Evolutionary conservation across 2,329 filamentous ascomycete genomes (phyloP), one percentile per base, ranked within the genome.

Genomic region (Aspergillus latus): DNA sequence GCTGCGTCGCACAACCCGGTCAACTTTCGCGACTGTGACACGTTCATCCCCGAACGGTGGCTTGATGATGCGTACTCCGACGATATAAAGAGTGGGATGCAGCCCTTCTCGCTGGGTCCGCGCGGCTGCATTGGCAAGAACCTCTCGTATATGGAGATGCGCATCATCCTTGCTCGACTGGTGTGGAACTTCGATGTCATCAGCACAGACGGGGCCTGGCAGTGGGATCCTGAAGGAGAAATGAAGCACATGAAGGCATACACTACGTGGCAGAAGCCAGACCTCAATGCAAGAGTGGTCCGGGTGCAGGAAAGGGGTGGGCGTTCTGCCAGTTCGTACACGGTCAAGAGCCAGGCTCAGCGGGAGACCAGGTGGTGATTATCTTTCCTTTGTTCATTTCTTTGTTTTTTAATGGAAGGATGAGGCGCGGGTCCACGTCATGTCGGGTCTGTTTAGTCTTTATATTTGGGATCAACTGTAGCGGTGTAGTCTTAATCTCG

Each of bases 161-260:
- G 50, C 2, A 4, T 61, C 1, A 51, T 60, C 15, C 29, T 63
- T 9, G 61, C 57, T 2, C 47, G 53, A 5, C n/a, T 63, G 34
- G 28, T 59, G 3, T 61, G 52, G 45, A 46, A 58, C 9, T 63
- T 58, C 53, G 61, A 61, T 46, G 13, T 49, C 3, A n/a, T 46
- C 15, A 48, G 46, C 26, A 48, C 30, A 0, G 46, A 48, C 10
- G 46, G 46, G 8, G 46, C 32, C 2, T 48, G 46, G 46, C 46
- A 48, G 46, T 48, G 46, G 46, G 32, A 26, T 37, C 46, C 46
- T 5, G 46, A 48, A 5, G 46, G 46, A 2, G 46, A 48, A 15
- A 48, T 48, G 46, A 48, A 37, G 10, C 46, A 48, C 26, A 48
- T 48, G 46, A 48, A 48, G 32, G 46, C 48, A 13, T 50, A 34